Evolutionary conservation across 1,284 basidiomycete genomes (phyloP).

Genomic region (Takashimella koratensis): DNA sequence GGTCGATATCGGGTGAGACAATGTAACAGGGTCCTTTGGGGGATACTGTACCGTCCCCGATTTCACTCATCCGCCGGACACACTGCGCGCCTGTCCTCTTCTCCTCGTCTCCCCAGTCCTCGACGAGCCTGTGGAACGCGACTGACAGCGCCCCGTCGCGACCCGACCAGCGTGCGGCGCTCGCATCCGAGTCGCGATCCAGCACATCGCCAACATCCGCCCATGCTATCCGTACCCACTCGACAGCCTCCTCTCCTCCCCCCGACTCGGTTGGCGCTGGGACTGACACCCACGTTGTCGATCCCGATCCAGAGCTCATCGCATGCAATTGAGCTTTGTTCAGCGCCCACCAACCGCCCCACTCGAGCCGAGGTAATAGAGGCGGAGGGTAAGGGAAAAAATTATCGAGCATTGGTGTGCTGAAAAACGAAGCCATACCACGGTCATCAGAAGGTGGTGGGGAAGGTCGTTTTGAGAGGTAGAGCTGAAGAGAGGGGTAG

Average conservation of each 20-base stretch:
- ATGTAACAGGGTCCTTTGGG: slow-evolving; percentile 27
- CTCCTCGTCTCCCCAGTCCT: slow-evolving; percentile 22
- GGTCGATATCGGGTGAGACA: slow-evolving; percentile 15
- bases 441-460: not conserved
- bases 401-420: slow-evolving; percentile 36
- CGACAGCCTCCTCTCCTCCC: slow-evolving; percentile 21
- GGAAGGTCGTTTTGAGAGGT: slow-evolving; percentile 16
- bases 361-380: slow-evolving; percentile 34
- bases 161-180: not conserved
- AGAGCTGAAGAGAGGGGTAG: slow-evolving; percentile 62
- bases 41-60: slow-evolving; percentile 4
- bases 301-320: slow-evolving; percentile 6
- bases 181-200: slow-evolving; percentile 19
- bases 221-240: slow-evolving; percentile 38
- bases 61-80: slow-evolving; percentile 16
- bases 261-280: not conserved
- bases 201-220: slow-evolving; percentile 42
- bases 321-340: slow-evolving; percentile 15
- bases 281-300: slow-evolving; percentile 11
- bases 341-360: slow-evolving; percentile 39
- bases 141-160: not conserved
- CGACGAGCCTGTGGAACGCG: slow-evolving; percentile 9
- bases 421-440: slow-evolving; percentile 24
- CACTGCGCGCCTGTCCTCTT: slow-evolving; percentile 20
- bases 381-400: slow-evolving; percentile 46